These are phyloP conservation scores for Cercospora brassicicola DNA, from an alignment of 2,329 filamentous ascomycete genomes.

Conservation along the genomic window DNA sequence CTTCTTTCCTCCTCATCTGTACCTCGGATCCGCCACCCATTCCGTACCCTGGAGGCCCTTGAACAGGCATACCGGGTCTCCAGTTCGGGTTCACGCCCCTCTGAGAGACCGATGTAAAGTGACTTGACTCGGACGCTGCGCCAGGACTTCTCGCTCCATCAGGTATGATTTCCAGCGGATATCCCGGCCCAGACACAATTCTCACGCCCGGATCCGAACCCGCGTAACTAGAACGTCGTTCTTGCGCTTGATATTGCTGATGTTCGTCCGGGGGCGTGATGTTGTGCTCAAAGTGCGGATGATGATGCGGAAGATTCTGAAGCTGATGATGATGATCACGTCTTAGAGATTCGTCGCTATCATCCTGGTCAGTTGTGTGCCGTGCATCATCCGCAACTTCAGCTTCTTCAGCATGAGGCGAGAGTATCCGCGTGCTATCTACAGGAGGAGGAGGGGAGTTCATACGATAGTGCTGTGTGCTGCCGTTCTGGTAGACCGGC, in stretches of 20 bases:
- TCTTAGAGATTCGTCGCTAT: conserved; percentile 24
- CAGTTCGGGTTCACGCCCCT: conserved; percentile 85
- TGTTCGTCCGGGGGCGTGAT: conserved; percentile 22
- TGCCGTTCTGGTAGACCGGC: conserved; percentile 9
- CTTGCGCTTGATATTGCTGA: conserved; percentile 51
- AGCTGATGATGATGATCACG: background rate
- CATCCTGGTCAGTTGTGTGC: conserved; percentile 21
- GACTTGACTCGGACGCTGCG: conserved; percentile 68
- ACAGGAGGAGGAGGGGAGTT: conserved; percentile 18
- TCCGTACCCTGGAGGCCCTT: conserved; percentile 34
- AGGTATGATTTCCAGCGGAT: conserved; percentile 60
- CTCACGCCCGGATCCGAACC: conserved; percentile 6
- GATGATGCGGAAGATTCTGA: conserved; percentile 4
- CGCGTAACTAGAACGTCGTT: conserved; percentile 60
- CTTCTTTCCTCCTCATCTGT: conserved; percentile 54
- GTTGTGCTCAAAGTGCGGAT: conserved; percentile 11
- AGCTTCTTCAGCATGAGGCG: conserved; percentile 18
- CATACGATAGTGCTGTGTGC: conserved; percentile 17
- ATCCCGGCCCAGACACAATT: conserved; percentile 25
- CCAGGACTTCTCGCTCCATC: conserved; percentile 65
- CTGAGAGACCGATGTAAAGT: conserved; percentile 89
- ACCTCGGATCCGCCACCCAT: background rate
- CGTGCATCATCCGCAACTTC: conserved; percentile 1
- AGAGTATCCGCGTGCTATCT: conserved; percentile 16
- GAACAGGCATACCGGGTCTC: conserved; percentile 57